Evolutionary conservation across 257 asterid genomes (phyloP).

Genomic region (Solanum virginianum): DNA sequence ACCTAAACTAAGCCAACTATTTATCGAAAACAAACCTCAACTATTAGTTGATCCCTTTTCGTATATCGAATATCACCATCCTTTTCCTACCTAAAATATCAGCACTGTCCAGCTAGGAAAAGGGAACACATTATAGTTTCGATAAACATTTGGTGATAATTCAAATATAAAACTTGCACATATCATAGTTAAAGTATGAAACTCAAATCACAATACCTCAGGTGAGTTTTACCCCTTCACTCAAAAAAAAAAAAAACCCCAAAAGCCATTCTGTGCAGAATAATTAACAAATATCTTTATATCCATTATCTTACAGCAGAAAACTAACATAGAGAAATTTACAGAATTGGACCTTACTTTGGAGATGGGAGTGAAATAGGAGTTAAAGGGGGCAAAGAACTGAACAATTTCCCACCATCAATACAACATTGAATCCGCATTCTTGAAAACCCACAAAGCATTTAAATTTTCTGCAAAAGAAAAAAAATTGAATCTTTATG

Average conservation of each 20-base stretch:
- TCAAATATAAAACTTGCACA: no score
- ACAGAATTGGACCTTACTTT: conserved; percentile 10
- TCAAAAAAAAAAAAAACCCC: not conserved
- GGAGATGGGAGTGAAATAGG: conserved; percentile 47
- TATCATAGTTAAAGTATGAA: not conserved
- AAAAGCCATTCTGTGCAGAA: not conserved
- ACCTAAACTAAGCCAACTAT: not conserved
- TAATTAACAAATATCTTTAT: not conserved
- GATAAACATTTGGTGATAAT: no score
- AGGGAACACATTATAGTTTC: not conserved
- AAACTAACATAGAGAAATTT: not conserved
- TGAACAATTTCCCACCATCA: conserved; percentile 16
- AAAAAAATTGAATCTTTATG: not conserved
- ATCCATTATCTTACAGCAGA: not conserved
- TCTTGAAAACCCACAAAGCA: conserved; percentile 2
- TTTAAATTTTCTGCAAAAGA: not conserved
- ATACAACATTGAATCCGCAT: conserved; percentile 43
- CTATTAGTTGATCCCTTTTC: not conserved
- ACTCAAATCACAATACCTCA: not conserved
- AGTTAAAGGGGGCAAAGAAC: conserved; percentile 25
- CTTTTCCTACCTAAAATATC: no score
- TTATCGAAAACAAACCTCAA: not conserved
- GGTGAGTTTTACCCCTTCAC: not conserved
- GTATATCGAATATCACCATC: not conserved
- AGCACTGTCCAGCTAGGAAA: not conserved